phyloP scores from a whole-genome alignment of 1,284 basidiomycete species.

The Leccinum variabile region DNA sequence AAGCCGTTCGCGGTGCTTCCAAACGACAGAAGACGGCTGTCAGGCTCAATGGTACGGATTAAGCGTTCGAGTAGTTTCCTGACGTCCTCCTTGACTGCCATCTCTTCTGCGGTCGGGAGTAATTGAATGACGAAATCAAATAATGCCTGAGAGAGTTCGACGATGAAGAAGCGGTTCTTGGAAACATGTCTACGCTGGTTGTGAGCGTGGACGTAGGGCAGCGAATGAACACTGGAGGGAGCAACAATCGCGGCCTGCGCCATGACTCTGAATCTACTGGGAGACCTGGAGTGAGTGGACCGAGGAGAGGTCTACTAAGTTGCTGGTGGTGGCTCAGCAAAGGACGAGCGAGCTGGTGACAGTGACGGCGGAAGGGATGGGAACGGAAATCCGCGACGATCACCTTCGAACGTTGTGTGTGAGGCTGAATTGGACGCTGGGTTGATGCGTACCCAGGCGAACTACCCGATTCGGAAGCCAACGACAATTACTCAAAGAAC shows the following conservation, averaged over 20 bases:
- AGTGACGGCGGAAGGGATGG: constrained; percentile 14
- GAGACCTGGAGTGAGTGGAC: constrained; percentile 3
- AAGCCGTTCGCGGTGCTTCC: constrained; percentile 95
- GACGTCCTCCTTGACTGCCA: constrained; percentile 94
- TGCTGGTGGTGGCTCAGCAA: constrained; percentile 10
- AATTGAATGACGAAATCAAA: constrained; percentile 89
- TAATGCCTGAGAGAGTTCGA: constrained; percentile 68
- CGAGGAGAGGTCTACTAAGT: constrained; percentile 9
- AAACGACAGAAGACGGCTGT: constrained; percentile 89
- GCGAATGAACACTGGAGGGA: constrained; percentile 22
- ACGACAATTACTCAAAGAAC: constrained; percentile 11
- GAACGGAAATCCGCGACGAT: constrained; percentile 34
- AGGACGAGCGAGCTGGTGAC: constrained; percentile 2
- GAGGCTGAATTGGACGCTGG: constrained; percentile 19
- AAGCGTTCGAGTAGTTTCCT: constrained; percentile 91
- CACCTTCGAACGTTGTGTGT: constrained; percentile 20
- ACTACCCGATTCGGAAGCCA: constrained; percentile 32
- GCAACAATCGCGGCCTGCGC: constrained; percentile 30
- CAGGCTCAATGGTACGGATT: constrained; percentile 91
- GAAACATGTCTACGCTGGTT: constrained; percentile 40
- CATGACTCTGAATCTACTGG: constrained; percentile 14
- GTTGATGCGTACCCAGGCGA: constrained; percentile 12
- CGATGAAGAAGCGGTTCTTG: constrained; percentile 60
- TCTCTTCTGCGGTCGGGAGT: constrained; percentile 85
- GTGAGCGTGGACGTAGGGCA: constrained; percentile 30